Evolutionary conservation across 495 filamentous ascomycete genomes (phyloP), one percentile per base, ranked within the genome.

Genomic region (Xylaria flabelliformis): DNA sequence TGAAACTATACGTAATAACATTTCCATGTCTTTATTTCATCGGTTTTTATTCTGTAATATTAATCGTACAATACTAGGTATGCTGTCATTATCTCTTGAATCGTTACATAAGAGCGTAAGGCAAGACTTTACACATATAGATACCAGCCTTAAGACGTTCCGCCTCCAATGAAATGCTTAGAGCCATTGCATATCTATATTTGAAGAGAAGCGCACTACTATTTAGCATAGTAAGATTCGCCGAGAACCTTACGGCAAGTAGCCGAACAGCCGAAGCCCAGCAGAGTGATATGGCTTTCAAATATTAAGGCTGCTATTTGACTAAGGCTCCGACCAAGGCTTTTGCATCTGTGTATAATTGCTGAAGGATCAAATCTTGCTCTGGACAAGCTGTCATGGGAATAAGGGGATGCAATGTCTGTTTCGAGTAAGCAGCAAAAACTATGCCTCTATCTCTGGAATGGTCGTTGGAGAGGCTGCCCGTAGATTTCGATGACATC

Each of bases 381-480:
- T 26, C 68, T 34, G 44, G 44, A 59, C 29, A 58, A 58, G 48
- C 72, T 68, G 42, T 77, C 74, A 12, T 66, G 19, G 61, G 42
- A 24, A 69, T 73, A 1, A 69, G 19, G 32, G 64, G 64, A 24
- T 39, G 55, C 15, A 39, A 32, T 15, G 64, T 67, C 39, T 79
- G 76, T 29, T 77, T 76, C 5, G 80, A 72, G 67, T 82, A 83
- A 2, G 81, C 82, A 5, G 80, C 79, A 67, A 84, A 84, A 8
- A 84, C 79, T 10, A 84, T 76, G 15, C 82, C 82, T 53, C 82
- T 75, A 46, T 84, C 69, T 63, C 68, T 72, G 10, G 39, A 9
- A 36, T 64, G 48, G 26, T 34, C 29, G 36, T 69, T 66, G 5
- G 58, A 3, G n/a, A 36, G 29, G 39, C 42, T 46, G 15, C 61